A percentile compares a stretch with the other conserved stretches of the same genome.
Evolutionary conservation across 768 basidiomycete species (phyloP).

Genomic region (Boletus sp.): DNA sequence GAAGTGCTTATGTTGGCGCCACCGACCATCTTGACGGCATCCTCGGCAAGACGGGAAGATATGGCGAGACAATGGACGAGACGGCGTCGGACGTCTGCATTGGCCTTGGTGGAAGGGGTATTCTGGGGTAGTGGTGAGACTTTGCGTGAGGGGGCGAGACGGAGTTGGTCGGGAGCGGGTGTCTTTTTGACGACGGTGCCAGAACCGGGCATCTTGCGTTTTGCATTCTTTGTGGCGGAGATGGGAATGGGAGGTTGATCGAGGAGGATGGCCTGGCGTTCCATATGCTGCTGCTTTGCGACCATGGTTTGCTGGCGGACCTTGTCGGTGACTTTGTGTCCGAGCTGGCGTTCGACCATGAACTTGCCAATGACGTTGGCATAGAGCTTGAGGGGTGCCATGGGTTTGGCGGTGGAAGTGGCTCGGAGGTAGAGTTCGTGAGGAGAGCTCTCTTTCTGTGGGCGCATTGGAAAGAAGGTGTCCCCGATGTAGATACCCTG

Average conservation of each 20-base stretch:
- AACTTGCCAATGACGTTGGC: constrained; percentile 75
- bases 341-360: constrained; percentile 60
- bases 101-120: constrained; percentile 16
- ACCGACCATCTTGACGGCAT: constrained; percentile 43
- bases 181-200: constrained; percentile 26
- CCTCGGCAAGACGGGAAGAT: constrained; percentile 42
- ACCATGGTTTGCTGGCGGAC: constrained; percentile 45
- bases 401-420: constrained; percentile 53
- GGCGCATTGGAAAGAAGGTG: constrained; percentile 57
- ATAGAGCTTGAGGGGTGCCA: constrained; percentile 65
- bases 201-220: constrained; percentile 36
- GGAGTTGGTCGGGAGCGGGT: constrained; percentile 29
- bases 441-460: constrained; percentile 48
- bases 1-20: constrained; percentile 36
- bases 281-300: constrained; percentile 49
- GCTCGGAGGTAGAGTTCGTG: constrained; percentile 75
- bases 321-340: constrained; percentile 38
- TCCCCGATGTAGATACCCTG: constrained; percentile 69
- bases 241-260: constrained; percentile 35
- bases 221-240: constrained; percentile 38
- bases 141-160: constrained; percentile 31
- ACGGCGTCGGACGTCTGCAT: constrained; percentile 32
- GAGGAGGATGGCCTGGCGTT: constrained; percentile 43
- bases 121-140: constrained; percentile 27
- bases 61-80: constrained; percentile 51